phyloP scores from a whole-genome alignment of 139 green algal genomes.

The Chlamydomonas sp. region DNA sequence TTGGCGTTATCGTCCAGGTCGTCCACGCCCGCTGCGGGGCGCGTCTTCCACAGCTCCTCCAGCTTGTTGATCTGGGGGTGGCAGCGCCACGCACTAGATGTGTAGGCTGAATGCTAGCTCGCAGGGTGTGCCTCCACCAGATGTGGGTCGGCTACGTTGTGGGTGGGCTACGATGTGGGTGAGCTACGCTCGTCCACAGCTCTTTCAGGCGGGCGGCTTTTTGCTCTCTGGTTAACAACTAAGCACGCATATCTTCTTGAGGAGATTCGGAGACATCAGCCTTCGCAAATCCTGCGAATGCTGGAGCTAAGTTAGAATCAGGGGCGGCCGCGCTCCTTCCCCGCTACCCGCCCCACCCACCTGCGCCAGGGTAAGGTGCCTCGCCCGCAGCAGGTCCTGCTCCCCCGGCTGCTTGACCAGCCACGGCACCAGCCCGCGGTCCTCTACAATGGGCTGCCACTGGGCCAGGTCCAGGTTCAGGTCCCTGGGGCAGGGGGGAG shows the following conservation, averaged over 20 bases:
- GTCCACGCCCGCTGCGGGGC: conserved; percentile 81
- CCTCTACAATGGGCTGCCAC: conserved; percentile 95
- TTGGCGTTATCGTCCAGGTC: conserved; percentile 72
- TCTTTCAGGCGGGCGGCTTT: no score
- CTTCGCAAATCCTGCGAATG: neutral
- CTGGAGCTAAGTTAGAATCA: no score
- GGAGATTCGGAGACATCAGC: neutral
- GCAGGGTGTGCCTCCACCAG: no score
- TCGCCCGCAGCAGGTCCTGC: conserved; percentile 74
- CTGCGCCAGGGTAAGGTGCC: conserved; percentile 78
- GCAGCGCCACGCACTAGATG: neutral
- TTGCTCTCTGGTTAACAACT: neutral
- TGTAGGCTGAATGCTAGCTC: neutral
- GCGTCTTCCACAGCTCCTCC: conserved; percentile 87
- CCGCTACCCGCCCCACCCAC: conserved; percentile 23
- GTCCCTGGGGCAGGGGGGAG: conserved; percentile 20
- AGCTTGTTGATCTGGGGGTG: conserved; percentile 65
- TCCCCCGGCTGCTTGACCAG: conserved; percentile 87
- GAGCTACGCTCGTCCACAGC: no score
- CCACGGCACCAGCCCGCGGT: conserved; percentile 78
- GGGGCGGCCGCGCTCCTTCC: no score
- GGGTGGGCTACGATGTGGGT: no score
- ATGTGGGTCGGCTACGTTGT: no score
- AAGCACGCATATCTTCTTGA: neutral
- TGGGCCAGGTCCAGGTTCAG: conserved; percentile 70